Percentiles rank a stretch among this genome's conserved stretches.
Evolutionary conservation across 805 yeast genomes (phyloP).

Genomic region (Hanseniaspora meyeri): DNA sequence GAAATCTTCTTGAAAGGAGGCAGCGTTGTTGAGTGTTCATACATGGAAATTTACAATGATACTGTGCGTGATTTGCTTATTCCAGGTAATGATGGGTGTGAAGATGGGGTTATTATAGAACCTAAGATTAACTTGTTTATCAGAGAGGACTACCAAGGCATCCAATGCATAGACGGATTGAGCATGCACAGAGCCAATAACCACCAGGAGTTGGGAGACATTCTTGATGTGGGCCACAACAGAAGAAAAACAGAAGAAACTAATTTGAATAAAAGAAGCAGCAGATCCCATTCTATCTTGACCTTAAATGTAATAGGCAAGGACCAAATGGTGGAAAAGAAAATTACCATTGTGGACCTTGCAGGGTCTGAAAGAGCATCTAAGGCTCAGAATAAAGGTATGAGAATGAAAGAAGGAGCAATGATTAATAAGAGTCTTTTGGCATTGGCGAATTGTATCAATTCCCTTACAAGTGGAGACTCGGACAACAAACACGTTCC

Average conservation of each 20-base stretch:
- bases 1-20: constrained; percentile 40
- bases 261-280: constrained; percentile 79
- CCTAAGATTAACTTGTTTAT: constrained; percentile 24
- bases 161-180: constrained; percentile 10
- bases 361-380: constrained; percentile 96
- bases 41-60: constrained; percentile 84
- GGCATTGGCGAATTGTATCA: constrained; percentile 88
- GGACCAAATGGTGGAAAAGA: constrained; percentile 26
- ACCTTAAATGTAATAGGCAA: constrained; percentile 62
- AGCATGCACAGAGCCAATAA: constrained; percentile 41
- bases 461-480: constrained; percentile 59
- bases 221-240: constrained; percentile 57
- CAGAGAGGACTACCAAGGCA: constrained; percentile 35
- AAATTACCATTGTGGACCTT: constrained; percentile 59
- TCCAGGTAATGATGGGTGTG: not conserved
- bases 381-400: constrained; percentile 75
- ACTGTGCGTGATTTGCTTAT: constrained; percentile 62
- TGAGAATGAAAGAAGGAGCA: constrained; percentile 78
- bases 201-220: constrained; percentile 66
- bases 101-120: not conserved
- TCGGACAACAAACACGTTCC: constrained; percentile 49
- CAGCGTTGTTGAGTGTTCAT: constrained; percentile 46
- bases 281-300: constrained; percentile 86
- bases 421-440: constrained; percentile 78
- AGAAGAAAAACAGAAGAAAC: constrained; percentile 80